Base-by-base conservation (phyloP, 1,284 basidiomycete genomes). In the Cutaneotrichosporon mucoides region DNA sequence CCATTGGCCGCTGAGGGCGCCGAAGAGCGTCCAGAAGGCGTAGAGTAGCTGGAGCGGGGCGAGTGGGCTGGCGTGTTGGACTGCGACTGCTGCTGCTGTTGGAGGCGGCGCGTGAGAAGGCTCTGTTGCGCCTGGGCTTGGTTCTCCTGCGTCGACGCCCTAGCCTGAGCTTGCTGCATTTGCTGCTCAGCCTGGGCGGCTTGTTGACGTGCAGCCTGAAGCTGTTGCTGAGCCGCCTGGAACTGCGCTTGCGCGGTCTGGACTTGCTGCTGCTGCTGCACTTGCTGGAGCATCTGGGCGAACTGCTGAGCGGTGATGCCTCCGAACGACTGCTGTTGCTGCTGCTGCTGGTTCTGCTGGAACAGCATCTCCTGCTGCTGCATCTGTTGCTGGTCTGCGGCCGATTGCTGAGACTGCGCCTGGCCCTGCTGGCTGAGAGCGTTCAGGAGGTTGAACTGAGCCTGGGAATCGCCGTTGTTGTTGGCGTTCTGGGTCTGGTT, bases 41-140 rank as follows among this genome's bases (percentile, higher is more conserved):
- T 37, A 6, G 35, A 16, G 53, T 8, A 53, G 38, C 52, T 37
- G 12, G 40, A 3, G 7, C 37, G 49, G 4, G 49, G 38, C 36
- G 49, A 51, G 5, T 40, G 56, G 42, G 55, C 44, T 50, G 35
- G 60, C 41, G 51, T 53, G 55, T 34, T 45, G 59, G 51, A 44
- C 15, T 24, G 47, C 9, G 34, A 35, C 24, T 56, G 51, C 41
- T 57, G 65, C 12, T 65, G 61, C 47, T 71, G 66, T 59, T 71
- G 72, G 42, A 72, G 56, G 13, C 69, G 68, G 1, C 72, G 63
- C 1, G 69, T 66, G 24, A 73, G 60, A 6, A 73, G 60, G 55
- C 71, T 72, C 42, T 57, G 56, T 15, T 53, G 60, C 53, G 49
- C 24, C 24, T 53, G 54, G 33, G 40, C 33, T 36, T 42, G 46